These are phyloP conservation scores for Globisporangium heterothallicum DNA, from an alignment of 352 stramenopile species.

Conservation along the genomic window DNA sequence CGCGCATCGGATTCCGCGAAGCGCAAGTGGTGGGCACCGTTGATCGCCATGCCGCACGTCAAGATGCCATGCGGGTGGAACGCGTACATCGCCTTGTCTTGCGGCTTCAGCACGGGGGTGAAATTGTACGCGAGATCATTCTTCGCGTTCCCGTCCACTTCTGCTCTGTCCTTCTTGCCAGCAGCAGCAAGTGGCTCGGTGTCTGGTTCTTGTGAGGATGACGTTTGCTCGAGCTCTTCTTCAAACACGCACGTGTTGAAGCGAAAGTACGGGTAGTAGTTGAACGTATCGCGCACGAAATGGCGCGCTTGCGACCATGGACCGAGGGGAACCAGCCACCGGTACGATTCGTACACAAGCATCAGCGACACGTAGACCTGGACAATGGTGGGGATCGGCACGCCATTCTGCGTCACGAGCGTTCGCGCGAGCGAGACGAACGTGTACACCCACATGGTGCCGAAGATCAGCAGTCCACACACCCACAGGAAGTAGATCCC, in stretches of 20 bases:
- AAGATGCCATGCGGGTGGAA: slow-evolving; percentile 64
- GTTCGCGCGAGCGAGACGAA: slow-evolving; percentile 14
- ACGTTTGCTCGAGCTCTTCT: slow-evolving; percentile 13
- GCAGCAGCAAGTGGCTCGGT: neutral
- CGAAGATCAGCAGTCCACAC: slow-evolving; percentile 17
- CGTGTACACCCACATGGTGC: slow-evolving; percentile 23
- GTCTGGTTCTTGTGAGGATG: slow-evolving; percentile 3
- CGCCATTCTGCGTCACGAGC: slow-evolving; percentile 9
- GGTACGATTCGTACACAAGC: slow-evolving; percentile 42
- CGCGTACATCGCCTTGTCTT: slow-evolving; percentile 40
- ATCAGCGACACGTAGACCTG: slow-evolving; percentile 28
- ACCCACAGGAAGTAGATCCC: slow-evolving; percentile 31
- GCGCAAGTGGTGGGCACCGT: slow-evolving; percentile 37
- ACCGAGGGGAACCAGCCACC: slow-evolving; percentile 18
- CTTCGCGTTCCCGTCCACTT: slow-evolving; percentile 1
- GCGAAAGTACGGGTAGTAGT: slow-evolving; percentile 34
- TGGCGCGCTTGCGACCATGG: slow-evolving; percentile 28
- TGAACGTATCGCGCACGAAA: slow-evolving; percentile 18
- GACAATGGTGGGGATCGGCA: slow-evolving; percentile 12
- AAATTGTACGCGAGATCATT: slow-evolving; percentile 12
- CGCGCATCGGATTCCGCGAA: slow-evolving; percentile 36
- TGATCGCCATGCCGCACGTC: slow-evolving; percentile 40
- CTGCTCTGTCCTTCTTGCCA: neutral
- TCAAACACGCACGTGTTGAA: slow-evolving; percentile 32
- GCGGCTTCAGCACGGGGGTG: slow-evolving; percentile 27